A percentile compares a stretch with the other conserved stretches of the same genome.
These are phyloP conservation scores for Fusarium illudens DNA, from an alignment of 2,329 filamentous ascomycete species.

Conservation along the genomic window DNA sequence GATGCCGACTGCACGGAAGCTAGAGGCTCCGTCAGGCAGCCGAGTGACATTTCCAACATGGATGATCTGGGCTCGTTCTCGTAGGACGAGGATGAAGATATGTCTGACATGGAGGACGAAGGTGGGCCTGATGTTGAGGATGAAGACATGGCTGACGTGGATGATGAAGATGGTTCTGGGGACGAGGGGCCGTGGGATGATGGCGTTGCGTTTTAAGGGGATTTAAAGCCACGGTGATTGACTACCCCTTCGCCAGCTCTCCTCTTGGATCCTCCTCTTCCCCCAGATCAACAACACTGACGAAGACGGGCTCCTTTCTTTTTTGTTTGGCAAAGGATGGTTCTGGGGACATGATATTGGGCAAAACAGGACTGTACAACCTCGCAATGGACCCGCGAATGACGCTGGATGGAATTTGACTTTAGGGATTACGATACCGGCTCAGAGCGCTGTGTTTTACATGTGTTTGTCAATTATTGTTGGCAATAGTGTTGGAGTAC, in stretches of 20 bases:
- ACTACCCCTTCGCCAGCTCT: too few species aligned
- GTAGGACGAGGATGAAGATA: neutral
- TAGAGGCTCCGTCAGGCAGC: neutral
- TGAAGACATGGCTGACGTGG: neutral
- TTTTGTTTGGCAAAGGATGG: neutral
- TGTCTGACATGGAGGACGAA: neutral
- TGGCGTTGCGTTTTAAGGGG: neutral
- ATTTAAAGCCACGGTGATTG: too few species aligned
- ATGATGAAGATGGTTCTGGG: neutral
- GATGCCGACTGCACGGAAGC: constrained; percentile 17
- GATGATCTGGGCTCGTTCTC: neutral
- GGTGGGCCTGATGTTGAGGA: neutral
- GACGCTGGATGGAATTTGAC: neutral
- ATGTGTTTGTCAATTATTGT: neutral
- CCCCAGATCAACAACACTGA: neutral
- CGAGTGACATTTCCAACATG: neutral
- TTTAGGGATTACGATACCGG: neutral
- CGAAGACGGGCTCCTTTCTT: neutral
- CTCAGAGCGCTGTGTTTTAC: neutral
- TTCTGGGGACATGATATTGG: constrained; percentile 9
- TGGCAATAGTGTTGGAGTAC: neutral
- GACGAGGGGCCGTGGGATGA: neutral
- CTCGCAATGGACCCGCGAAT: neutral
- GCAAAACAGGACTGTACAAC: constrained; percentile 9
- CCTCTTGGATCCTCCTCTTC: neutral